A percentile compares a stretch with the other conserved stretches of the same genome.
Evolutionary conservation across 441 rosid species (phyloP).

Genomic region (Viola pubescens): DNA sequence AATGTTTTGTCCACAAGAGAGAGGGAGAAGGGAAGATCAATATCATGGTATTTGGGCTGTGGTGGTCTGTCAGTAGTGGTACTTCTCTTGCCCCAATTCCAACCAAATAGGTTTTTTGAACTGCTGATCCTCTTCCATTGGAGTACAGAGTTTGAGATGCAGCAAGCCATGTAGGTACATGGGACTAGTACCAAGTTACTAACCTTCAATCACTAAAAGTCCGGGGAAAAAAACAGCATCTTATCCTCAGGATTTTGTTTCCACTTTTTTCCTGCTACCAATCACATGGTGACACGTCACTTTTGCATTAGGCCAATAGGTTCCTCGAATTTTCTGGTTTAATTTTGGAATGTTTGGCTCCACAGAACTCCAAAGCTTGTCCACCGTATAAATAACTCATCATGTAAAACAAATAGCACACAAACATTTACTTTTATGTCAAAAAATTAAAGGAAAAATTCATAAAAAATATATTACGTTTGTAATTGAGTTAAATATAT

Average conservation of each 20-base stretch:
- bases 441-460: too few species aligned
- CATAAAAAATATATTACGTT: too few species aligned
- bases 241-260: background rate
- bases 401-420: too few species aligned
- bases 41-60: slow-evolving; percentile 39
- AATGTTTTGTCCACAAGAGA: slow-evolving; percentile 62
- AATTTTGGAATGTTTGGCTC: too few species aligned
- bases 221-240: background rate
- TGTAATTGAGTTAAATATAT: too few species aligned
- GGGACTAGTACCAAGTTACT: background rate
- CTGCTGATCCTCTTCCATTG: slow-evolving; percentile 21
- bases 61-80: slow-evolving; percentile 22
- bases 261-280: background rate
- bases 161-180: slow-evolving; percentile 34
- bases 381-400: too few species aligned
- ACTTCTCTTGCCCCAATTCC: slow-evolving; percentile 46
- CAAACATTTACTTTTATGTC: too few species aligned
- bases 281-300: background rate
- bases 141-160: slow-evolving; percentile 31
- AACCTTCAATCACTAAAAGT: background rate
- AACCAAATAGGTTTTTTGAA: slow-evolving; percentile 40
- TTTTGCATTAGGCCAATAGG: background rate
- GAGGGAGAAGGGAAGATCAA: slow-evolving; percentile 55
- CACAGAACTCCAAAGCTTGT: too few species aligned
- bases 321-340: too few species aligned